phyloP scores from a whole-genome alignment of 1,284 basidiomycete genomes.

The Pseudozyma flocculosa region DNA sequence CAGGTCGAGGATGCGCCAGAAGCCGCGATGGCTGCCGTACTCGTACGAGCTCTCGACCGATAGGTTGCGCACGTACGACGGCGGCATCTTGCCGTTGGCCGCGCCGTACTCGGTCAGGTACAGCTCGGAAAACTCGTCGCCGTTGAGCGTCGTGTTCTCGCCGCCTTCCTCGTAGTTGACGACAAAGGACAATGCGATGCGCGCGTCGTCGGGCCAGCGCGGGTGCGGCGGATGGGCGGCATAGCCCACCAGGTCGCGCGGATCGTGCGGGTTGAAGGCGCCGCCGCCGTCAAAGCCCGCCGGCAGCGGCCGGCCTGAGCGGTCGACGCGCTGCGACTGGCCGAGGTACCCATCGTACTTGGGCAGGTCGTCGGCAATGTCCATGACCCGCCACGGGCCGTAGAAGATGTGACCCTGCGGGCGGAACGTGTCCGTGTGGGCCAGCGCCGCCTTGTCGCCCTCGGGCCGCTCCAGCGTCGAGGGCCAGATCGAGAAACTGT shows the following conservation, averaged over 20 bases:
- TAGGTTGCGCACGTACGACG: conserved; percentile 49
- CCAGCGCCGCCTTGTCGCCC: too few relatives aligned
- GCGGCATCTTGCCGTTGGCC: conserved; percentile 24
- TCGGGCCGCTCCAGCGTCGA: too few relatives aligned
- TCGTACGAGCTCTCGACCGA: conserved; percentile 58
- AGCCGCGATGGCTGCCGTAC: conserved; percentile 59
- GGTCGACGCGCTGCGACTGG: too few relatives aligned
- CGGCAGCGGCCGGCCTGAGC: conserved; percentile 15
- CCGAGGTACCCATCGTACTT: too few relatives aligned
- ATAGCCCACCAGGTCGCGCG: conserved; percentile 56
- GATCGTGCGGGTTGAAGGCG: conserved; percentile 32
- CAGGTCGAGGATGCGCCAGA: conserved; percentile 58
- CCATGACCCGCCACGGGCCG: too few relatives aligned
- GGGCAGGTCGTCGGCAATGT: too few relatives aligned
- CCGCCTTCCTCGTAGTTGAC: conserved; percentile 60
- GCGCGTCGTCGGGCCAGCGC: conserved; percentile 59
- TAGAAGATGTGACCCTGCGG: too few relatives aligned
- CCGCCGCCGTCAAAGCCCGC: conserved; percentile 11
- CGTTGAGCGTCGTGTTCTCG: conserved; percentile 57
- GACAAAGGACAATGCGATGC: conserved; percentile 58
- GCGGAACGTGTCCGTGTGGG: too few relatives aligned
- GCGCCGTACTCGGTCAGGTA: conserved; percentile 57
- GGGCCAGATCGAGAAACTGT: too few relatives aligned
- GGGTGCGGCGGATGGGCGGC: conserved; percentile 56
- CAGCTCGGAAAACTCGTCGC: conserved; percentile 48